Evolutionary conservation across 2,329 filamentous ascomycete species (phyloP).

Genomic region (Pseudogymnoascus destructans): DNA sequence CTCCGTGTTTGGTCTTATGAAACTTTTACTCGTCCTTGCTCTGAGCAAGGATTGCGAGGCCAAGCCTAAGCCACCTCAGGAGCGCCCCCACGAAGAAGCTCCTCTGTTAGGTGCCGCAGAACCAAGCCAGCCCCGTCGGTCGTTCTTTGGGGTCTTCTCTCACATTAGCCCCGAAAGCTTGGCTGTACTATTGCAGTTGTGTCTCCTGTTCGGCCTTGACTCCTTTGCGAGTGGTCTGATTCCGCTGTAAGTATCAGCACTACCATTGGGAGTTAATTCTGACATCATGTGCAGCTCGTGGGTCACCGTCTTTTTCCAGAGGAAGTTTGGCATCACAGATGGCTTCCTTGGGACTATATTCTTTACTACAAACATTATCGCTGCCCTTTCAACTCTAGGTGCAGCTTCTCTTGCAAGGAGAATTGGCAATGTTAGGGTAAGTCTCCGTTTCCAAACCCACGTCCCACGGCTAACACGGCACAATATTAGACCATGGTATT

Average conservation of each 20-base stretch:
- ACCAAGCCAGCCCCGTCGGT: slow-evolving; percentile 14
- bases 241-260: slow-evolving; percentile 38
- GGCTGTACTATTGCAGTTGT: slow-evolving; percentile 45
- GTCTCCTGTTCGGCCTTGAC: slow-evolving; percentile 55
- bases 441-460: slow-evolving; percentile 20
- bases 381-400: slow-evolving; percentile 38
- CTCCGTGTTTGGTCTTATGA: slow-evolving; percentile 42
- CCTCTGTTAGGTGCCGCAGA: slow-evolving; percentile 20
- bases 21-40: slow-evolving; percentile 38
- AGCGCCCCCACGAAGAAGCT: slow-evolving; percentile 19
- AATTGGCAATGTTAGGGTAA: slow-evolving; percentile 50
- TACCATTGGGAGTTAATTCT: slow-evolving; percentile 33
- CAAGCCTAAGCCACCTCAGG: slow-evolving; percentile 24
- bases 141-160: slow-evolving; percentile 28
- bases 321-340: slow-evolving; percentile 35
- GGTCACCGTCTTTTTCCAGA: slow-evolving; percentile 44
- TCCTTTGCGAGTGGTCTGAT: slow-evolving; percentile 59
- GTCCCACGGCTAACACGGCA: background rate
- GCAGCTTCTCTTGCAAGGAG: slow-evolving; percentile 42
- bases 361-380: slow-evolving; percentile 39
- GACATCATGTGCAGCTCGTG: slow-evolving; percentile 35
- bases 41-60: slow-evolving; percentile 33
- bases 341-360: slow-evolving; percentile 41
- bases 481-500: slow-evolving; percentile 55
- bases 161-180: slow-evolving; percentile 44